A percentile compares a stretch with the other conserved stretches of the same genome.
These are phyloP conservation scores for Brassica balearica DNA, from an alignment of 441 rosid species.

Conservation along the genomic window DNA sequence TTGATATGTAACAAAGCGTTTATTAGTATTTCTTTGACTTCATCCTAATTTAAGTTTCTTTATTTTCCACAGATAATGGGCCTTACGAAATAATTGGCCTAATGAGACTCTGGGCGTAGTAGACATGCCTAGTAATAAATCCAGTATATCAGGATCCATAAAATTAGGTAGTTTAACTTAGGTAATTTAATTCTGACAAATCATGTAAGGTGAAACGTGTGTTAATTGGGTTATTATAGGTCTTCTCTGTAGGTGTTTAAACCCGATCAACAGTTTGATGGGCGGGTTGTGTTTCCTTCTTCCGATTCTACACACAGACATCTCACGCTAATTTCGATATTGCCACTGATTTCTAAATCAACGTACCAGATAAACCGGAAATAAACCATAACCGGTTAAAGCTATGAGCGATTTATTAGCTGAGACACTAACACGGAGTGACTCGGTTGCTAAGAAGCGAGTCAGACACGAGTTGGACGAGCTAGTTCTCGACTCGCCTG, in stretches of 20 bases:
- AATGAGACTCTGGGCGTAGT: not conserved
- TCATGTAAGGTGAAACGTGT: not conserved
- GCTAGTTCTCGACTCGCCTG: slow-evolving; percentile 47
- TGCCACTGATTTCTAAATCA: not conserved
- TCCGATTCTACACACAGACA: slow-evolving; percentile 39
- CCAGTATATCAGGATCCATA: not conserved
- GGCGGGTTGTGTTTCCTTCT: slow-evolving; percentile 34
- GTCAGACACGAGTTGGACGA: slow-evolving; percentile 51
- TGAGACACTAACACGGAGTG: slow-evolving; percentile 23
- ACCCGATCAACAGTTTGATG: not conserved
- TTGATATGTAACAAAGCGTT: not conserved
- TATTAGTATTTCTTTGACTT: not conserved
- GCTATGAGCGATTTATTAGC: slow-evolving; percentile 48
- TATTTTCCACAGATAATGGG: not conserved
- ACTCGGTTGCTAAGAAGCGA: slow-evolving; percentile 54
- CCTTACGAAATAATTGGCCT: not conserved
- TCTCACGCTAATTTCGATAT: slow-evolving; percentile 27
- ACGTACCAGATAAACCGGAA: slow-evolving; percentile 15
- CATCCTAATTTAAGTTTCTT: not conserved
- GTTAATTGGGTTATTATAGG: not conserved
- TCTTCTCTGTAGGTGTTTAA: not conserved
- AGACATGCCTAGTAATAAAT: not conserved
- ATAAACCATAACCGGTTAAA: slow-evolving; percentile 22
- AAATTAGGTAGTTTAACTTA: not conserved
- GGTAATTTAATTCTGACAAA: not conserved